phyloP scores from a whole-genome alignment of 2,329 filamentous ascomycete species.

The Xylariaceae sp. region DNA sequence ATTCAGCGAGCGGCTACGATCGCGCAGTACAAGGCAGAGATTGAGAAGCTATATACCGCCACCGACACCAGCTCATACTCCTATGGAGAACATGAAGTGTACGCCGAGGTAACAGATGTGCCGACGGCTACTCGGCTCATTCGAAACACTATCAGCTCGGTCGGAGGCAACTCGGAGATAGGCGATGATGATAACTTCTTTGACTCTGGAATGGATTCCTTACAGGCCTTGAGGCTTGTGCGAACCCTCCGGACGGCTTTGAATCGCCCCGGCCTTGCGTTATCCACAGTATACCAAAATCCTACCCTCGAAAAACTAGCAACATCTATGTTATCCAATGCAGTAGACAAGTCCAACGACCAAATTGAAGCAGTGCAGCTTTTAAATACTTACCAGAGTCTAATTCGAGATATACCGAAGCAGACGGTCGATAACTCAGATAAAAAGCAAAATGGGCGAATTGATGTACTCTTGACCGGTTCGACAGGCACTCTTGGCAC shows the following conservation, averaged over 20 bases:
- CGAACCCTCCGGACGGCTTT: background rate
- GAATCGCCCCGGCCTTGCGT: background rate
- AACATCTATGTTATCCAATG: background rate
- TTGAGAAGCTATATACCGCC: conserved; percentile 22
- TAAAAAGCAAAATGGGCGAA: background rate
- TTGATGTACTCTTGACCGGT: conserved; percentile 27
- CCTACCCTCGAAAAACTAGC: background rate
- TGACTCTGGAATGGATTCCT: background rate
- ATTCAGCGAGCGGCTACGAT: conserved; percentile 19
- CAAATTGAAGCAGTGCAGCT: background rate
- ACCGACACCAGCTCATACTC: conserved; percentile 4
- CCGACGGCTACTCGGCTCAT: background rate
- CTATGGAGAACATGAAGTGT: background rate
- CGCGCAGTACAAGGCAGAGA: conserved; percentile 17
- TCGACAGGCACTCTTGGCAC: conserved; percentile 27
- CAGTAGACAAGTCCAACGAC: background rate
- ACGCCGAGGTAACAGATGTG: background rate
- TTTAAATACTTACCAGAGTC: conserved; percentile 1
- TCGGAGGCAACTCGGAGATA: background rate
- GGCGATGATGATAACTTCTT: background rate
- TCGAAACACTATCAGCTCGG: background rate
- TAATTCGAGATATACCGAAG: conserved; percentile 7
- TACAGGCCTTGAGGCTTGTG: background rate
- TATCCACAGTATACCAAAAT: background rate
- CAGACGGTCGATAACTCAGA: background rate